A percentile compares a stretch with the other conserved stretches of the same genome.
Evolutionary conservation across 2,329 filamentous ascomycete species (phyloP).

Genomic region (Sporothrix curviconia): DNA sequence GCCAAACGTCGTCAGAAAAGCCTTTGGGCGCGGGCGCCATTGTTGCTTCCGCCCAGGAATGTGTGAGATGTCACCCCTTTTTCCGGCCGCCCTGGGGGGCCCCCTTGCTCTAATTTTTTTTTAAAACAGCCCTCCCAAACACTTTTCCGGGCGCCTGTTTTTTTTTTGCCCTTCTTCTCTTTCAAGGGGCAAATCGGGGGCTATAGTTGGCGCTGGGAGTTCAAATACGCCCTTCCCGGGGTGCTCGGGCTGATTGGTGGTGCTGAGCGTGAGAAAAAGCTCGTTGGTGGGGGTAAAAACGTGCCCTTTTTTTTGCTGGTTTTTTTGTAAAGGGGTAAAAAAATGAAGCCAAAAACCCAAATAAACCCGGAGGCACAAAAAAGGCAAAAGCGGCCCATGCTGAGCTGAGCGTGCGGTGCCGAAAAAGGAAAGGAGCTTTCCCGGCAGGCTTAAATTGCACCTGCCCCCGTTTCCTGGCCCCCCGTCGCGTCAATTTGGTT

Average conservation of each 20-base stretch:
- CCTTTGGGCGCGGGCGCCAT: too few relatives aligned
- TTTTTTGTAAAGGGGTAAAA: too few relatives aligned
- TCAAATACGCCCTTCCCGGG: background rate
- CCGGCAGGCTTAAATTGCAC: too few relatives aligned
- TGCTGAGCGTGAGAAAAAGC: background rate
- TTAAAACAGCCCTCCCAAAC: too few relatives aligned
- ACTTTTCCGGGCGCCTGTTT: background rate
- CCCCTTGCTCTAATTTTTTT: too few relatives aligned
- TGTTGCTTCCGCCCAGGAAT: too few relatives aligned
- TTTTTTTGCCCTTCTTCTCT: too few relatives aligned
- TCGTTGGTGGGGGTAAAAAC: background rate
- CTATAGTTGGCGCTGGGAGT: background rate
- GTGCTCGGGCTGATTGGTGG: background rate
- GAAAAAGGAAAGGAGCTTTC: background rate
- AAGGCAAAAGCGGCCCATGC: background rate
- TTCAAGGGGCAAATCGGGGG: background rate
- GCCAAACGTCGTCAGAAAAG: too few relatives aligned
- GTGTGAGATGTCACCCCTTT: too few relatives aligned
- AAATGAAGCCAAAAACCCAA: constrained; percentile 3
- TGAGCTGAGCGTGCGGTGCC: too few relatives aligned
- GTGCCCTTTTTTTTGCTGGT: too few relatives aligned
- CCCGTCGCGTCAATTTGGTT: background rate
- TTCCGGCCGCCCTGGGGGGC: too few relatives aligned
- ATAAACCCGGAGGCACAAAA: background rate
- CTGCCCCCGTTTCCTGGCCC: constrained; percentile 12